These are phyloP conservation scores for Mycena metata DNA, from an alignment of 768 basidiomycete genomes.

Conservation along the genomic window DNA sequence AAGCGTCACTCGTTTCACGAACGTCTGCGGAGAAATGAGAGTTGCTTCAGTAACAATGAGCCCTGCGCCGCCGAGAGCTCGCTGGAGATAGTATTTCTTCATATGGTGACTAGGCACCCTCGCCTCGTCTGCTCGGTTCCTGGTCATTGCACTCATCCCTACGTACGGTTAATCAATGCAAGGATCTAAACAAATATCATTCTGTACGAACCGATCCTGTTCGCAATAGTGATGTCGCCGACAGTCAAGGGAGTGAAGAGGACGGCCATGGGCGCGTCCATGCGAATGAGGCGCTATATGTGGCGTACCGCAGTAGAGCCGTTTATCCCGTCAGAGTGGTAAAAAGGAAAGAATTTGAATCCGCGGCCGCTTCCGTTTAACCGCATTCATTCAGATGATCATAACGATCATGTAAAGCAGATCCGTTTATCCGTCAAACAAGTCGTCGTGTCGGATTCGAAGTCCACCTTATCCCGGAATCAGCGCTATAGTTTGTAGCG, in stretches of 20 bases:
- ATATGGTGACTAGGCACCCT: conserved; percentile 55
- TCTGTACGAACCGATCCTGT: conserved; percentile 47
- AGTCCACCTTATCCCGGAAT: no score
- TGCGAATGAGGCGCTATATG: background rate
- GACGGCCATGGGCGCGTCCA: conserved; percentile 21
- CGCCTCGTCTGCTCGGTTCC: conserved; percentile 53
- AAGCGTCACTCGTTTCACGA: conserved; percentile 1
- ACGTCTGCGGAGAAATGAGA: conserved; percentile 60
- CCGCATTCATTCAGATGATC: background rate
- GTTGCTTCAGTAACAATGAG: conserved; percentile 57
- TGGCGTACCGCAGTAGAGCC: background rate
- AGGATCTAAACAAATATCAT: background rate
- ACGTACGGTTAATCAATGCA: background rate
- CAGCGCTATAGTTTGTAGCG: conserved; percentile 54
- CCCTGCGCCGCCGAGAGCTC: conserved; percentile 55
- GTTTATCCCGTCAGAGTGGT: conserved; percentile 5
- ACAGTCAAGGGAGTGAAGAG: conserved; percentile 52
- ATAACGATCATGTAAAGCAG: no score
- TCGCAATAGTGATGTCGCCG: conserved; percentile 53
- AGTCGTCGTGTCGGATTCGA: no score
- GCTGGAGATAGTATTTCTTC: conserved; percentile 57
- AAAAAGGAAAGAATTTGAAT: background rate
- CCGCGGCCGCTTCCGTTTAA: conserved; percentile 14
- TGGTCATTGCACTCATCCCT: conserved; percentile 56
- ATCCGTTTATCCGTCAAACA: conserved; percentile 12